These are phyloP conservation scores for Aspergillus japonicus DNA, from an alignment of 2,329 filamentous ascomycete genomes.

Conservation along the genomic window DNA sequence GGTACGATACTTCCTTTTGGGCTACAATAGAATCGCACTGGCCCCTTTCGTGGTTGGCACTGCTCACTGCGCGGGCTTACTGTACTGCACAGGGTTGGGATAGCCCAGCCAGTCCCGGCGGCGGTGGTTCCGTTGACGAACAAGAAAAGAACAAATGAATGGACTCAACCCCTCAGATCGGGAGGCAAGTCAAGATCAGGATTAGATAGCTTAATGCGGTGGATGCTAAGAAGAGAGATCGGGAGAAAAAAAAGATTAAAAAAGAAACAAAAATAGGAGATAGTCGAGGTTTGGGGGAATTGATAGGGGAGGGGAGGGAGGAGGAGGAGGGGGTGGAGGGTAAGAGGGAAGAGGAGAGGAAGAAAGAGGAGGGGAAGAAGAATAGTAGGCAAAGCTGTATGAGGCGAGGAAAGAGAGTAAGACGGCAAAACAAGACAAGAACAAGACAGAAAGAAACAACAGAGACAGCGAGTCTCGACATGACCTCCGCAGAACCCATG, in stretches of 20 bases:
- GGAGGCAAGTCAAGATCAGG: neutral
- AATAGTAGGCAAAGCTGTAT: neutral
- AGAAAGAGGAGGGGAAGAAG: neutral
- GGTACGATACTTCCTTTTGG: neutral
- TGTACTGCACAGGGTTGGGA: neutral
- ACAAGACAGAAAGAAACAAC: slow-evolving; percentile 1
- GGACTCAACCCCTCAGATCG: neutral
- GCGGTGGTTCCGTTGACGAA: neutral
- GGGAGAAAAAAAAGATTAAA: neutral
- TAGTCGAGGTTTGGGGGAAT: neutral
- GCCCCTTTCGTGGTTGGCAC: neutral
- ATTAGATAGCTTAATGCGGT: neutral
- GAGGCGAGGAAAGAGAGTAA: neutral
- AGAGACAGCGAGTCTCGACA: neutral
- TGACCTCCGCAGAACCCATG: neutral
- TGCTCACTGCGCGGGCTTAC: neutral
- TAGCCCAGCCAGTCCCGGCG: neutral
- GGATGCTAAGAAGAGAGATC: neutral
- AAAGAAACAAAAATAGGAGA: neutral
- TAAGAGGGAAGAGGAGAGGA: neutral
- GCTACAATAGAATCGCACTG: neutral
- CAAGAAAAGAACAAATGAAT: neutral
- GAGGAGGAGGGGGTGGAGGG: neutral
- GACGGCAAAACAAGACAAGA: slow-evolving; percentile 1
- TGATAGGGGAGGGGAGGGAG: neutral